These are phyloP conservation scores for Pascua guehoae DNA, from an alignment of 1,284 basidiomycete species.

Conservation along the genomic window DNA sequence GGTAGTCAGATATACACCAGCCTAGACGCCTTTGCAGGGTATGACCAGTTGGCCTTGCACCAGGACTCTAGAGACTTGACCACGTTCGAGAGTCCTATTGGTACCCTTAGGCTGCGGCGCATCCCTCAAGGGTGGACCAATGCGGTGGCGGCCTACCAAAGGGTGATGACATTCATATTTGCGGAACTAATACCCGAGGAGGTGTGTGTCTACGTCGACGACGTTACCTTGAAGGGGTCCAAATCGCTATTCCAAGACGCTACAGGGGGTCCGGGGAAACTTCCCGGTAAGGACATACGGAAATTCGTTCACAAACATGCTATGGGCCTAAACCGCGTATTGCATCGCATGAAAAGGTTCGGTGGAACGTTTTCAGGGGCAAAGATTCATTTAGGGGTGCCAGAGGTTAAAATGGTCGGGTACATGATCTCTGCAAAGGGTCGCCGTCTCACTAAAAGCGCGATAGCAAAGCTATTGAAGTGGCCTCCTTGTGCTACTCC, in stretches of 20 bases:
- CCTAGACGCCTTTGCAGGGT: conserved; percentile 11
- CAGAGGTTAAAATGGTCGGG: conserved; percentile 3
- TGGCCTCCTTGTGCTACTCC: conserved; percentile 4
- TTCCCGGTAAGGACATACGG: not conserved
- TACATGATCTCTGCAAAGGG: not conserved
- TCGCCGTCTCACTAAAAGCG: not conserved
- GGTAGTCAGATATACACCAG: conserved; percentile 6
- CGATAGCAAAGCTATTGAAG: not conserved
- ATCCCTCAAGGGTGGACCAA: conserved; percentile 12
- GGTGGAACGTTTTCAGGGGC: conserved; percentile 10
- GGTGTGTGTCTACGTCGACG: conserved; percentile 6
- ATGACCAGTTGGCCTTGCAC: conserved; percentile 7
- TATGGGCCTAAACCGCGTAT: conserved; percentile 1
- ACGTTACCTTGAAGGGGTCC: too few species aligned
- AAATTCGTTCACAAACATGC: conserved; percentile 6
- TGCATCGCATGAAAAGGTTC: conserved; percentile 9
- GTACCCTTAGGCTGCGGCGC: conserved; percentile 3
- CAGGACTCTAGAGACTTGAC: conserved; percentile 5
- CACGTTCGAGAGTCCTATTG: conserved; percentile 8
- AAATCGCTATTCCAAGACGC: not conserved
- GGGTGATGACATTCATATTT: conserved; percentile 8
- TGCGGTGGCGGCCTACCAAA: conserved; percentile 9
- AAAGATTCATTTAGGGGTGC: conserved; percentile 2
- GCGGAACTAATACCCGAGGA: conserved; percentile 1
- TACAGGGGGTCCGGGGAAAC: not conserved